Evolutionary conservation across 2,329 filamentous ascomycete species (phyloP), one percentile per base, ranked within the genome.

Genomic region (Pseudofabraea citricarpa): DNA sequence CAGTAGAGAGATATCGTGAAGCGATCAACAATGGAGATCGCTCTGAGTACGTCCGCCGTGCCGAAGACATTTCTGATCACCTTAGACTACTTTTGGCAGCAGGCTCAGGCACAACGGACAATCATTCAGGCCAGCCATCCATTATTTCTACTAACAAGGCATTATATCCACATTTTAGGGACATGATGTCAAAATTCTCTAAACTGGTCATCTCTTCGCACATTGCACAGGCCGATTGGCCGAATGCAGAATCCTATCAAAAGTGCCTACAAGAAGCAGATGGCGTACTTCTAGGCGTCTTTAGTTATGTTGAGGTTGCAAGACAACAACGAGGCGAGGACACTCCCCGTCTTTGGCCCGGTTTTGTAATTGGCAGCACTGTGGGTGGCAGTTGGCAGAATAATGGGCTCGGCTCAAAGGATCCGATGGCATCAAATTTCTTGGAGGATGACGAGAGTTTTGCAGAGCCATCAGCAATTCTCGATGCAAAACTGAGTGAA

Each of bases 171-270:
- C 90, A 97, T 65, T 98, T 98, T 67, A 78, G 93, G 42, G 93
- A 97, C 62, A 97, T 97, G 83, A 98, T 98, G 93, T 97, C 93
- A 35, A 90, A 95, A 57, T 98, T 98, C 64, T 97, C 93, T n/a
- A 98, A 98, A 64, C 75, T 98, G 8, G 93, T 98, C 35, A 83
- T 98, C 38, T 98, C 93, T 3, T 97, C 93, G 12, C 93, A 98
- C 62, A 96, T 98, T 61, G 93, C 93, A 29, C 90, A 91, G 5
- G 88, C 91, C 24, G 93, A 98, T 67, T 97, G 90, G 81, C 90
- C 91, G 7, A 90, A 91, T 43, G 83, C 88, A 13, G 93, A 98
- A 64, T 94, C 91, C 1, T 87, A 91, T 48, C 85, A 93, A 43
- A 98, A 98, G 64, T 98, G 93, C 59, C 68, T 97, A 52, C 89